Evolutionary conservation across 768 basidiomycete species (phyloP), one percentile per base, ranked within the genome.

Genomic region (Asterophora parasitica): DNA sequence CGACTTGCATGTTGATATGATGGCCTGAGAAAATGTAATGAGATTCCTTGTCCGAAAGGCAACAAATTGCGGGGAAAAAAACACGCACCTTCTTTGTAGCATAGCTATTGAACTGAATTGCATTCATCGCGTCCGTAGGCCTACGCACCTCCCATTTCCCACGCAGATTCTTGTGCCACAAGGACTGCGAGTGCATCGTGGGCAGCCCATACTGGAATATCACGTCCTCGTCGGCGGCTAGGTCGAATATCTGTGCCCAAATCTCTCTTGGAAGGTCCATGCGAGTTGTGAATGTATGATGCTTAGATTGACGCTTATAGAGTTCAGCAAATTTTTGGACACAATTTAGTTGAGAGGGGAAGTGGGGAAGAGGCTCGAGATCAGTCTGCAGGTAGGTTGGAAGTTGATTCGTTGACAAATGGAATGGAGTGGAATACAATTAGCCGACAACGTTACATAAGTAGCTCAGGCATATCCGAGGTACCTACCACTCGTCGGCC

Each of bases 181-280:
- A 76, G 0, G 79, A 81, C 52, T 77, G 75, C 9, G 81, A 75
- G 74, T 86, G 75, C 42, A 71, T 68, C 0, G 79, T 83, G 6
- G 83, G 84, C 7, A 86, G 61, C 0, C 74, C 75, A 42, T 75
- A 73, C 54, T 78, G 76, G 52, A 84, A 79, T 28, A 88, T 73
- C n/a, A 77, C 68, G 53, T 85, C 81, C 56, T 88, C 85, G 43
- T 85, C 82, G 4, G 81, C 76, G 1, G 85, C 83, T 19, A 84
- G 70, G 57, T 83, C 76, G 57, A 89, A 88, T 6, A 89, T 85
- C 38, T 78, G 70, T 1, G 75, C 72, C 78, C 81, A 82, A 2
- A 90, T 68, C 67, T 90, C 87, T 7, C 77, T 75, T 3, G 87
- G 87, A 2, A 89, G 72, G 37, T 74, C 68, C 53, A 55, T 55